Percentiles rank a stretch among this genome's conserved stretches.
phyloP scores from a whole-genome alignment of 108 stramenopile species.

The Fragilaria crotonensis region DNA sequence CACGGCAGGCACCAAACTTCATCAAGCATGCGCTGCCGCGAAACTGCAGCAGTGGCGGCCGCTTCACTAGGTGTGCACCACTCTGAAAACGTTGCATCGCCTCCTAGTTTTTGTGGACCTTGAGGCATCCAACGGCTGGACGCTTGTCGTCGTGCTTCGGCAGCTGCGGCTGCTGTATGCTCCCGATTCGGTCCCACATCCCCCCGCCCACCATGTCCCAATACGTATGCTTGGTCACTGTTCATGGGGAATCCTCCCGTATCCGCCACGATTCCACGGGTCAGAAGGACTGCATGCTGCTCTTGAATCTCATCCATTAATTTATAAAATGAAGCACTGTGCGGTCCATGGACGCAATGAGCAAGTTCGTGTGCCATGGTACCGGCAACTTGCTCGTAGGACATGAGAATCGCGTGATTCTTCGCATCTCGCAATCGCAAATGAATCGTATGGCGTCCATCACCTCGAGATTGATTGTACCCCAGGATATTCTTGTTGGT shows the following conservation, averaged over 20 bases:
- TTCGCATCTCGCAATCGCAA: slow-evolving; percentile 58
- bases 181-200: background rate
- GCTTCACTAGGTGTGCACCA: slow-evolving; percentile 2
- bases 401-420: slow-evolving; percentile 22
- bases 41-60: slow-evolving; percentile 26
- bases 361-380: slow-evolving; percentile 81
- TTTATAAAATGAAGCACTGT: slow-evolving; percentile 58
- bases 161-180: background rate
- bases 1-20: slow-evolving; percentile 34
- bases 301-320: slow-evolving; percentile 80
- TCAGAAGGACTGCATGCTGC: slow-evolving; percentile 42
- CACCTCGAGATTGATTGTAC: slow-evolving; percentile 51
- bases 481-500: slow-evolving; percentile 66
- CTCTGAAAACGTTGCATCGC: background rate
- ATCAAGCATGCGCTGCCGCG: slow-evolving; percentile 22
- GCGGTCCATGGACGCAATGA: slow-evolving; percentile 54
- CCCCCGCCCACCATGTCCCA: background rate
- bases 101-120: slow-evolving; percentile 15
- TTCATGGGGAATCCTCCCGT: slow-evolving; percentile 32
- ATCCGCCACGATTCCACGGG: slow-evolving; percentile 28
- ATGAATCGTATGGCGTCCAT: slow-evolving; percentile 50
- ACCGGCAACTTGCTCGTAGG: slow-evolving; percentile 66
- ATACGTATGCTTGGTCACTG: slow-evolving; percentile 1
- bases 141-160: background rate
- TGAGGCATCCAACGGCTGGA: slow-evolving; percentile 17